Percentiles rank a stretch among this genome's conserved stretches.
phyloP scores from a whole-genome alignment of 129 eudicot genomes.

The Arctium lappa region DNA sequence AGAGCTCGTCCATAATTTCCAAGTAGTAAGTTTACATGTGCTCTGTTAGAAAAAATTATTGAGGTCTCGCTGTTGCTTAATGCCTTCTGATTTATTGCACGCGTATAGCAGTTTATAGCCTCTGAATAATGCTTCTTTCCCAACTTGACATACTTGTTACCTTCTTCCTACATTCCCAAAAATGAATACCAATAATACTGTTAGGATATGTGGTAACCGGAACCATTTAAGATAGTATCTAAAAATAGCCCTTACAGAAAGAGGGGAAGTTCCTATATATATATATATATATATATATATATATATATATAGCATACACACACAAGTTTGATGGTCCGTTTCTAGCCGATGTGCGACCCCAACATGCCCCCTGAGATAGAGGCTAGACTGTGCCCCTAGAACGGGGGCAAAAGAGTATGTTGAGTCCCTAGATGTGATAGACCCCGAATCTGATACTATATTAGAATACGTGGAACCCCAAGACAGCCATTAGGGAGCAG shows the following conservation, averaged over 20 bases:
- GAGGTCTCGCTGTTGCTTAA: constrained; percentile 66
- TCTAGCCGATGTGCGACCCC: neutral
- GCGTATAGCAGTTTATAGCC: constrained; percentile 85
- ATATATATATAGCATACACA: too few species aligned
- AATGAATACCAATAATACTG: neutral
- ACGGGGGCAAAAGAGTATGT: neutral
- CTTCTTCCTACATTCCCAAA: constrained; percentile 60
- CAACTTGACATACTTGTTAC: constrained; percentile 83
- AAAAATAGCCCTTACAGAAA: neutral
- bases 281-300: neutral
- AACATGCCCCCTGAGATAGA: neutral
- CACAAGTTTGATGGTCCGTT: neutral
- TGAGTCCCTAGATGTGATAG: neutral
- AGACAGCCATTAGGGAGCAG: neutral
- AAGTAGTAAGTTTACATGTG: constrained; percentile 82
- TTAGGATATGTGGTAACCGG: neutral
- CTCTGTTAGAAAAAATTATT: constrained; percentile 70
- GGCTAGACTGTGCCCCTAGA: too few species aligned
- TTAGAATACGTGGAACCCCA: neutral
- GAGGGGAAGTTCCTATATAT: neutral
- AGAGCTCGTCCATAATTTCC: constrained; percentile 89
- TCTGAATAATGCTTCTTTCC: constrained; percentile 85
- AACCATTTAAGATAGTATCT: neutral
- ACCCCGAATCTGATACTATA: neutral
- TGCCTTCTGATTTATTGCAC: constrained; percentile 85